Percentiles rank a stretch among this genome's conserved stretches.
Evolutionary conservation across 345 rosid species (phyloP).

Genomic region (Moricandia moricandioides): DNA sequence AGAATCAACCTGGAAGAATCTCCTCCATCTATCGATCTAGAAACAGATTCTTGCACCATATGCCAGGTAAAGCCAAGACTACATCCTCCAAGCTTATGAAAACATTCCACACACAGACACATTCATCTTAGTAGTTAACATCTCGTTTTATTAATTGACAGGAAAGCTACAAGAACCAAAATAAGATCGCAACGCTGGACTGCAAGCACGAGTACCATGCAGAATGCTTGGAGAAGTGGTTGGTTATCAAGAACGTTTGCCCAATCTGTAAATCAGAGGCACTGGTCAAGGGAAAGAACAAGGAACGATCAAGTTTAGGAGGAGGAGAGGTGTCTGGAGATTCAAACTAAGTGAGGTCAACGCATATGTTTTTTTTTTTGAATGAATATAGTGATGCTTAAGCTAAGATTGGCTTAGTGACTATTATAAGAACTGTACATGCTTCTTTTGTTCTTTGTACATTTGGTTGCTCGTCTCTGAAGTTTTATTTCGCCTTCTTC

Average conservation of each 20-base stretch:
- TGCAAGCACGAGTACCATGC: slow-evolving; percentile 82
- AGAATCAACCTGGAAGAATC: slow-evolving; percentile 62
- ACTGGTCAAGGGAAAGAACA: slow-evolving; percentile 35
- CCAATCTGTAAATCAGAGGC: slow-evolving; percentile 95
- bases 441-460: slow-evolving; percentile 35
- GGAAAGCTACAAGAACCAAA: slow-evolving; percentile 61
- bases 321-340: slow-evolving; percentile 18
- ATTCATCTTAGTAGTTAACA: not conserved
- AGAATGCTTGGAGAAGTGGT: slow-evolving; percentile 86
- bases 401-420: slow-evolving; percentile 22
- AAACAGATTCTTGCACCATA: slow-evolving; percentile 72
- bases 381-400: slow-evolving; percentile 38
- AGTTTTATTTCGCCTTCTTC: slow-evolving; percentile 33
- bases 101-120: not conserved
- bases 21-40: slow-evolving; percentile 48
- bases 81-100: slow-evolving; percentile 15
- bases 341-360: not conserved
- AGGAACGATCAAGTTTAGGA: slow-evolving; percentile 21
- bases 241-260: slow-evolving; percentile 73
- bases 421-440: slow-evolving; percentile 27
- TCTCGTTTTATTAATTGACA: slow-evolving; percentile 21
- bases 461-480: slow-evolving; percentile 32
- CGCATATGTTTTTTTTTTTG: slow-evolving; percentile 12
- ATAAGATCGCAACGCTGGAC: slow-evolving; percentile 59
- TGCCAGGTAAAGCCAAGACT: slow-evolving; percentile 63